These are phyloP conservation scores for Ilyonectria sp. DNA, from an alignment of 2,329 filamentous ascomycete genomes.

Conservation along the genomic window DNA sequence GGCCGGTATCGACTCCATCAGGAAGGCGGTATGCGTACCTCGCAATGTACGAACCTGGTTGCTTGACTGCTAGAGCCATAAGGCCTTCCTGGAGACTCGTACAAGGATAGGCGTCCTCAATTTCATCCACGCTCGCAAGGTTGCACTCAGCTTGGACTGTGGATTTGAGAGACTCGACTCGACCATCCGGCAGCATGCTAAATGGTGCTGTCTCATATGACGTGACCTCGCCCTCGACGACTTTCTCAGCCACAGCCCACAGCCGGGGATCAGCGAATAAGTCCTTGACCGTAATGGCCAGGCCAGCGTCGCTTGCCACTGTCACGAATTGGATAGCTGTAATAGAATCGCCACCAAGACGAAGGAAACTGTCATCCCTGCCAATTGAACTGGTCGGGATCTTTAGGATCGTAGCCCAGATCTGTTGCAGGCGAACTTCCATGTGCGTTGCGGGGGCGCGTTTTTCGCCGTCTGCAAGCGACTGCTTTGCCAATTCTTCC, in stretches of 20 bases:
- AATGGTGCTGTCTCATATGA: not conserved
- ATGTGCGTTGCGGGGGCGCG: slow-evolving; percentile 2
- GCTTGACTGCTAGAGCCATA: slow-evolving; percentile 17
- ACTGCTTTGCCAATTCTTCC: slow-evolving; percentile 28
- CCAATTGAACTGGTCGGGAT: slow-evolving; percentile 48
- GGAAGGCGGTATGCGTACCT: slow-evolving; percentile 9
- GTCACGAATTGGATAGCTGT: slow-evolving; percentile 43
- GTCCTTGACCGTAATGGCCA: slow-evolving; percentile 17
- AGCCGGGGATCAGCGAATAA: slow-evolving; percentile 21
- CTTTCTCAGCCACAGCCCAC: not conserved
- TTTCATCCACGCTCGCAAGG: not conserved
- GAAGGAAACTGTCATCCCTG: slow-evolving; percentile 12
- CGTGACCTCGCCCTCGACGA: not conserved
- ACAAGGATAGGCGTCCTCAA: slow-evolving; percentile 11
- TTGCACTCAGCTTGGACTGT: slow-evolving; percentile 1
- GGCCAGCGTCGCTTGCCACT: slow-evolving; percentile 1
- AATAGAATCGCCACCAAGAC: slow-evolving; percentile 24
- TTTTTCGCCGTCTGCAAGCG: slow-evolving; percentile 11
- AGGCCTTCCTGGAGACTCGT: slow-evolving; percentile 22
- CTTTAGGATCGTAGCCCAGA: slow-evolving; percentile 50
- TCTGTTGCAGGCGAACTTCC: slow-evolving; percentile 41
- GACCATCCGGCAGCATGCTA: not conserved
- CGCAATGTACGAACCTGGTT: slow-evolving; percentile 14
- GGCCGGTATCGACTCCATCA: not conserved
- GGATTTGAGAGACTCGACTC: not conserved